A percentile compares a stretch with the other conserved stretches of the same genome.
Evolutionary conservation across 208 protist species (phyloP).

Genomic region (Trypanosoma vivax): DNA sequence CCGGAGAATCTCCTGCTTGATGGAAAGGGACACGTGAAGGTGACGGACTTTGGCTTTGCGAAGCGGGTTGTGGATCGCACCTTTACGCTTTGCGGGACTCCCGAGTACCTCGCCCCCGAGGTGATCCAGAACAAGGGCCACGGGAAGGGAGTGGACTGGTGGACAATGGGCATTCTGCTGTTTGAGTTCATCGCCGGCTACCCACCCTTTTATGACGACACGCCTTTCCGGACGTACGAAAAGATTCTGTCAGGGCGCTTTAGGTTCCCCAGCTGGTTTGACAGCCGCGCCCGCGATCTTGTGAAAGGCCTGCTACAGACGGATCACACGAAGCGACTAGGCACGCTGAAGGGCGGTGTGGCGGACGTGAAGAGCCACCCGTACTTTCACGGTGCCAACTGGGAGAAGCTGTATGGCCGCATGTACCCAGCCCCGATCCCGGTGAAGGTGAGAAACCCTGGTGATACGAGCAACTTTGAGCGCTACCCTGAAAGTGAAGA

Average conservation of each 20-base stretch:
- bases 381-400: constrained; percentile 93
- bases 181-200: constrained; percentile 94
- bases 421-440: constrained; percentile 80
- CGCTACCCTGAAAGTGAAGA: constrained; percentile 77
- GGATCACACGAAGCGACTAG: constrained; percentile 83
- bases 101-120: constrained; percentile 89
- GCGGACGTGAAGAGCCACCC: constrained; percentile 93
- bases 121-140: constrained; percentile 90
- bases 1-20: constrained; percentile 80
- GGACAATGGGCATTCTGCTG: constrained; percentile 93
- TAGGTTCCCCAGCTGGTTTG: constrained; percentile 84
- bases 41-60: constrained; percentile 86
- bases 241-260: constrained; percentile 79
- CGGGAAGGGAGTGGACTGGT: constrained; percentile 96
- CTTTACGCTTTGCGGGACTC: constrained; percentile 87
- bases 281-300: constrained; percentile 69
- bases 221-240: constrained; percentile 84
- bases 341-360: constrained; percentile 83
- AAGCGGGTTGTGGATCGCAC: constrained; percentile 76
- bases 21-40: constrained; percentile 74
- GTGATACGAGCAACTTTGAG: constrained; percentile 88
- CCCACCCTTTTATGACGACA: constrained; percentile 91
- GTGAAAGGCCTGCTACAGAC: constrained; percentile 82
- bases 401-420: constrained; percentile 77
- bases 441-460: constrained; percentile 65